Base-by-base conservation (phyloP, 2,329 filamentous ascomycete genomes). In the Penicillium vulpinum region DNA sequence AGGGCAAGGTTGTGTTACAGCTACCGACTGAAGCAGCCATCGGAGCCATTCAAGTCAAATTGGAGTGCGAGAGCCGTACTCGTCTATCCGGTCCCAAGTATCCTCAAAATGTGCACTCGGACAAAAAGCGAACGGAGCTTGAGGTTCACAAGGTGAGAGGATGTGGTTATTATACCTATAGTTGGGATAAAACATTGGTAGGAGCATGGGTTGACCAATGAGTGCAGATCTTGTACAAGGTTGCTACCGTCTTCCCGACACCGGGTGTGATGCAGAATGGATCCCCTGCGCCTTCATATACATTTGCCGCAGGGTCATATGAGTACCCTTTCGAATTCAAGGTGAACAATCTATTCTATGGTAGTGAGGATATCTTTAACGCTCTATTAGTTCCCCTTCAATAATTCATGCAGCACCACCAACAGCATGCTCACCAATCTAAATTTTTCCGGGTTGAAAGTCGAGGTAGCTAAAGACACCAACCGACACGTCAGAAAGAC, bases 401-500 rank as follows among this genome's bases (percentile, higher is more conserved):
- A 81, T 60, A 81, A 80, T 71, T 70, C 78, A 39, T 81, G 79
- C 67, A 73, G 67, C 55, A 70, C 69, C 46, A 74, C 75, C 40
- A 78, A 78, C 50, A 78, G 72, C 61, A 69, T 78, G 69, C 70
- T 78, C 57, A 77, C 76, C 48, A 79, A 79, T 57, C 66, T 80
- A 55, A 79, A 75, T 57, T 73, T 80, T 49, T 73, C 70, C 11
- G 76, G 77, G 22, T 62, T 80, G 54, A 76, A 74, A 56, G 67
- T 80, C 5, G 78, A 80, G 57, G 73, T 80, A 61, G 75, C 74
- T 24, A 73, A 73, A 49, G 76, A 78, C 57, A 73, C 69, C 9
- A 71, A 73, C 54, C 78, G 77, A 45, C 94, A 99, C 77, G 85
- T 94, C 61, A 94, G 89, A 69, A 86, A 87, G 65, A 96, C 92